Evolutionary conservation across 306 rosid genomes (phyloP).

Genomic region (Ochetophila trinervis): DNA sequence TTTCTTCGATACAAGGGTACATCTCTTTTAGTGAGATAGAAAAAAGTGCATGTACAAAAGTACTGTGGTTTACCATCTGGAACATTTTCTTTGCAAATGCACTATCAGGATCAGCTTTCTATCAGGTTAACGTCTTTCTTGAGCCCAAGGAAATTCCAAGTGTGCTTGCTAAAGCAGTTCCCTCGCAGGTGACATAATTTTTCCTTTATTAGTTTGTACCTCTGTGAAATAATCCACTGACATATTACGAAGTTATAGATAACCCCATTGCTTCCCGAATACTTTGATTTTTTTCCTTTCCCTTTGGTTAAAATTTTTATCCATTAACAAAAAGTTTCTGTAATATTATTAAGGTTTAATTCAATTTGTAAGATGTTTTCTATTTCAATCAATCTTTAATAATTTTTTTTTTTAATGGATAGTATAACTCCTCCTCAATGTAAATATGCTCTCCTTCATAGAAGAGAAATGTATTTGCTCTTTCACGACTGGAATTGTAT

Average conservation of each 20-base stretch:
- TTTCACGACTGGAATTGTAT: no score
- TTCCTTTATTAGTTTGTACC: slow-evolving; percentile 1
- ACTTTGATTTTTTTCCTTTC: background rate
- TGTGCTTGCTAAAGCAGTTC: slow-evolving; percentile 79
- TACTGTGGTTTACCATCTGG: slow-evolving; percentile 79
- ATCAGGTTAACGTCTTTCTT: slow-evolving; percentile 53
- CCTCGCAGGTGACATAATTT: slow-evolving; percentile 62
- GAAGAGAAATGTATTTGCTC: background rate
- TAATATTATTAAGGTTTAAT: no score
- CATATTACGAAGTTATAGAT: slow-evolving; percentile 4
- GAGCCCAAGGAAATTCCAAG: slow-evolving; percentile 73
- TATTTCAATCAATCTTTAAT: no score
- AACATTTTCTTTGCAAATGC: slow-evolving; percentile 86
- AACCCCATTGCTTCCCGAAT: background rate
- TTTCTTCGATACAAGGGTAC: slow-evolving; percentile 76
- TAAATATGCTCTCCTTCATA: no score
- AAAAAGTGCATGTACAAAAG: slow-evolving; percentile 66
- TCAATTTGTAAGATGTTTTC: no score
- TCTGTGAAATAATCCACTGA: slow-evolving; percentile 1
- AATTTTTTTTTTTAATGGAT: no score
- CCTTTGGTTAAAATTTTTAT: background rate
- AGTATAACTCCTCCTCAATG: background rate
- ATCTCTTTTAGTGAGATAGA: slow-evolving; percentile 64
- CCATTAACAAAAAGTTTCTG: no score
- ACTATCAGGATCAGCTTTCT: slow-evolving; percentile 75